Conservation (phyloP, 768 basidiomycete genomes). For the Lentinula aciculospora region DNA sequence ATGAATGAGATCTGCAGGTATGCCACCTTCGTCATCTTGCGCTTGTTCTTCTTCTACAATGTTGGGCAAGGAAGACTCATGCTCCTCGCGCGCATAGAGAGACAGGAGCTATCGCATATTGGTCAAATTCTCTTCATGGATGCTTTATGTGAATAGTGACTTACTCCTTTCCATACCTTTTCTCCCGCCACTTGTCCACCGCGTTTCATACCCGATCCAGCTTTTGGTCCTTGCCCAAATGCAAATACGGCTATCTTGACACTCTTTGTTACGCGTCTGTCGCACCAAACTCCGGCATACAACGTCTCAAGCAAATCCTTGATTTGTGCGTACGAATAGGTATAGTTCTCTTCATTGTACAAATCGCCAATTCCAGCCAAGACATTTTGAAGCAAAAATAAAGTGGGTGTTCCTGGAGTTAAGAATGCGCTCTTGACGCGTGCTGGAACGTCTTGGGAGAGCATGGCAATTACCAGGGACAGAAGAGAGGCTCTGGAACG, state of each 20-base stretch:
- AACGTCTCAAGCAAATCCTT: not conserved
- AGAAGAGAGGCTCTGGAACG: not conserved
- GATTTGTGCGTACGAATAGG: not conserved
- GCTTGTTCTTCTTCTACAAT: not conserved
- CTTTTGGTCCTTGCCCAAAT: not conserved
- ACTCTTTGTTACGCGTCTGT: not conserved
- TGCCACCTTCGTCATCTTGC: slow-evolving; percentile 16
- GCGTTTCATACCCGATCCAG: not conserved
- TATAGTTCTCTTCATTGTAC: not conserved
- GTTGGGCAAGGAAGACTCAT: not conserved
- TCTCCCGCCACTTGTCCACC: not conserved
- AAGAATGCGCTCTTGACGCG: slow-evolving; percentile 4
- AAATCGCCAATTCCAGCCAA: not conserved
- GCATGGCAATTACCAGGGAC: not conserved
- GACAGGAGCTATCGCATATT: not conserved
- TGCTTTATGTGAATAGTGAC: not conserved
- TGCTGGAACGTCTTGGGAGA: not conserved
- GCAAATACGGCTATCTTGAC: not conserved
- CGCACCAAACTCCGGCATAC: slow-evolving; percentile 3
- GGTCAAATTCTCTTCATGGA: not conserved
- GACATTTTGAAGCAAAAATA: not conserved
- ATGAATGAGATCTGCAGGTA: slow-evolving; percentile 75
- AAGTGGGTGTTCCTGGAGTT: not conserved
- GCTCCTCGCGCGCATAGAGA: not conserved
- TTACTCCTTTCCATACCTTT: slow-evolving; percentile 2